Base-by-base conservation (phyloP, 371 early-diverging fungal genomes). In the Mucor velutinosus region DNA sequence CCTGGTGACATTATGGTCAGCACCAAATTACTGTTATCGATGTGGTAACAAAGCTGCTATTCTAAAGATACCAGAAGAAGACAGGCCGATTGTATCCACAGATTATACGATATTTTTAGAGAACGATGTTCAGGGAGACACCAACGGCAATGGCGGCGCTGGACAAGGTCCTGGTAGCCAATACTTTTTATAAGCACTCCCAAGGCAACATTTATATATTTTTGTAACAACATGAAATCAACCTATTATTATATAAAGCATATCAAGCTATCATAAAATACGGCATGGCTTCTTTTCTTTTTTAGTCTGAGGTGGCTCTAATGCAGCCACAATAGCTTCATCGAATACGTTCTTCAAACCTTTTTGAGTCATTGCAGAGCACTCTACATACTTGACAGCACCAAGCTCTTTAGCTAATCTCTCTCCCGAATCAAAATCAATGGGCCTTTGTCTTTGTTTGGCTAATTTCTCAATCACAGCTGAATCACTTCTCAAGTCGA, bases 1-100 rank as follows among this genome's bases (percentile, higher is more conserved):
- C 63, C 87, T 99, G 68, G 99, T 99, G n/a, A 99, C 99, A 5
- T 94, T 99, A 55, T 99, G 99, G 96, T 96, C 96, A 19, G 99
- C 99, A 33, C 99, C 99, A 23, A 99, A 97, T 82, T 99, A 99
- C 80, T 99, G 99, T 84, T 99, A 99, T 79, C 91, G 99, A 58
- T 99, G 99, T 74, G 99, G 97, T 14, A 99, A 99, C 81, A 94
- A 99, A 47, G 99, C 99, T 17, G 91, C 96, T 23, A 95, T 99
- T 67, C 81, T 99, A 57, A 95, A 98, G 73, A 90, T 99, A 27
- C 76, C 77, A 19, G 83, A 83, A 14, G 73, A 91, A 96, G 93
- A 87, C 87, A 76, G 89, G 96, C 67, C 91, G 88, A 76, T 97
- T 92, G 74, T 81, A 76, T 66, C 86, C 84, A 67, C 86, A 81